Percentiles rank a stretch among this genome's conserved stretches.
Conservation (phyloP, 768 basidiomycete species). For the Lactarius pseudohatsudake region DNA sequence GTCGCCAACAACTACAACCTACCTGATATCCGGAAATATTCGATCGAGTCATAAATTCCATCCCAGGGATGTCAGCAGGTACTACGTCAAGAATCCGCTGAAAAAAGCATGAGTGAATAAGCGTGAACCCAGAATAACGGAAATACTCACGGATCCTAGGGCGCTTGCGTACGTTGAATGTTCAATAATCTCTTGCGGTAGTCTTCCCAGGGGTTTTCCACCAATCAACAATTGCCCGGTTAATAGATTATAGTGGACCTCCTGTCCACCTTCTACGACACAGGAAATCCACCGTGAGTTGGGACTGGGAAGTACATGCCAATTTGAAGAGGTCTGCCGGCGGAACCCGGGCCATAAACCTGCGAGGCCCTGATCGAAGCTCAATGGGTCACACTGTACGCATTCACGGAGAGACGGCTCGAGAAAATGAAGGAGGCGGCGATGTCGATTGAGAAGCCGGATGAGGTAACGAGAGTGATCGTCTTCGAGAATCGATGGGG, state of each 20-base stretch:
- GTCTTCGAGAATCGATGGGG: background rate
- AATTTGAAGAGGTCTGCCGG: background rate
- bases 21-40: constrained; percentile 8
- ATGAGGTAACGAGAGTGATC: background rate
- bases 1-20: background rate
- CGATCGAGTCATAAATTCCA: background rate
- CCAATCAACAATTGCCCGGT: constrained; percentile 6
- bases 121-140: background rate
- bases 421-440: background rate
- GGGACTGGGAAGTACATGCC: constrained; percentile 1
- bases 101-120: background rate
- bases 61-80: no score
- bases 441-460: background rate
- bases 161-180: constrained; percentile 11
- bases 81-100: background rate
- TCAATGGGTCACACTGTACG: background rate
- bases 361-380: background rate
- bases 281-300: constrained; percentile 12
- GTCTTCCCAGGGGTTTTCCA: constrained; percentile 12
- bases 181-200: constrained; percentile 6
- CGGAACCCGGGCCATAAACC: background rate
- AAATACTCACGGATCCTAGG: constrained; percentile 3
- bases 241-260: constrained; percentile 9
- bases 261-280: background rate
- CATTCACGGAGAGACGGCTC: background rate